A percentile compares a stretch with the other conserved stretches of the same genome.
These are phyloP conservation scores for Starmerella apicola DNA, from an alignment of 805 yeast genomes.

Conservation along the genomic window DNA sequence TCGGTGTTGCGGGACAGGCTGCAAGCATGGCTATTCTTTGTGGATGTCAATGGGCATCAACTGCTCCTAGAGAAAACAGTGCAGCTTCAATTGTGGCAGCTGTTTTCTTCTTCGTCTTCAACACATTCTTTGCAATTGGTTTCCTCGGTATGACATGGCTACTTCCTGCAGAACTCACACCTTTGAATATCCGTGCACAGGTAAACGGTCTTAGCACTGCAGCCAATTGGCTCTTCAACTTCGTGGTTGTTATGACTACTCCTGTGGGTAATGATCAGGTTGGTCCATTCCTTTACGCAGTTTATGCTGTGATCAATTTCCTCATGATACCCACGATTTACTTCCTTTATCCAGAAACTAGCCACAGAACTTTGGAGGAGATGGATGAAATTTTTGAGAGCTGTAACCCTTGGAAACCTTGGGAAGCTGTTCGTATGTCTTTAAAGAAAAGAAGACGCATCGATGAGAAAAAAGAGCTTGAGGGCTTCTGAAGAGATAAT, in stretches of 20 bases:
- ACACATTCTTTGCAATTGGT: constrained; percentile 41
- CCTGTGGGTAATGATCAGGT: constrained; percentile 42
- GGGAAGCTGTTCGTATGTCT: constrained; percentile 32
- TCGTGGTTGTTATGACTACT: constrained; percentile 46
- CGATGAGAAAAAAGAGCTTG: too few species aligned
- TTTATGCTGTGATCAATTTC: constrained; percentile 43
- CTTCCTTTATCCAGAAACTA: constrained; percentile 48
- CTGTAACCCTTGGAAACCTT: constrained; percentile 31
- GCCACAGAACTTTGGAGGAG: constrained; percentile 48
- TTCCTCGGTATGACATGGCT: constrained; percentile 48
- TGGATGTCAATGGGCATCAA: constrained; percentile 30
- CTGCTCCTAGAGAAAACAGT: constrained; percentile 25
- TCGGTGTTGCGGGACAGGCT: constrained; percentile 34
- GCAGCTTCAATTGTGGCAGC: constrained; percentile 49
- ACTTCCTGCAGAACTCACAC: constrained; percentile 48
- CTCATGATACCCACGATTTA: constrained; percentile 35
- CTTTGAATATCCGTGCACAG: constrained; percentile 44
- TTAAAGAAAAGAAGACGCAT: constrained; percentile 19
- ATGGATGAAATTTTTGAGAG: constrained; percentile 38
- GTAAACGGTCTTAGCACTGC: constrained; percentile 52
- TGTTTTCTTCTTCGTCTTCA: constrained; percentile 43
- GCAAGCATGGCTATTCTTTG: constrained; percentile 20
- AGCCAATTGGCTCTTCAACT: constrained; percentile 53
- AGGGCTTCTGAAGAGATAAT: too few species aligned
- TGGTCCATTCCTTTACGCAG: constrained; percentile 44